Evolutionary conservation across 306 rosid species (phyloP).

Genomic region (Citrullus amarus): DNA sequence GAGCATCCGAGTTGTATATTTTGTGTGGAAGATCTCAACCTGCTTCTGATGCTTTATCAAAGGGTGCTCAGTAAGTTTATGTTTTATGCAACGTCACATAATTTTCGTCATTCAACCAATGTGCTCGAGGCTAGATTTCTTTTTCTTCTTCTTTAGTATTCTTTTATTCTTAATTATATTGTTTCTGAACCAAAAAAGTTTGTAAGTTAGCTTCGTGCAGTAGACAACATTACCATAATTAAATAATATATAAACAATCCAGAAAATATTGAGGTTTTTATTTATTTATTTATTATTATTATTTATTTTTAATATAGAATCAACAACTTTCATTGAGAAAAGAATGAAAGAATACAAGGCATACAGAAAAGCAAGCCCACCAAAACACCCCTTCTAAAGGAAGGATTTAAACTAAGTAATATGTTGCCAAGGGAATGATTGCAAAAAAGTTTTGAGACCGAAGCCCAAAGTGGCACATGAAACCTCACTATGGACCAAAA

Average conservation of each 20-base stretch:
- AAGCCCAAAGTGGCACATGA: too few species aligned
- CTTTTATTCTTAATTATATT: not conserved
- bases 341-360: too few species aligned
- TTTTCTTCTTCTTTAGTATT: not conserved
- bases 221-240: not conserved
- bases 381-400: too few species aligned
- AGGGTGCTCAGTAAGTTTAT: slow-evolving; percentile 71
- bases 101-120: not conserved
- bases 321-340: too few species aligned
- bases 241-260: not conserved
- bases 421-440: too few species aligned
- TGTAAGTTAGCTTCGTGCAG: not conserved
- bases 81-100: not conserved
- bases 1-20: slow-evolving; percentile 68
- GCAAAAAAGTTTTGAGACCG: too few species aligned
- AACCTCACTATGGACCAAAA: too few species aligned
- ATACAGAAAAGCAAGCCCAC: too few species aligned
- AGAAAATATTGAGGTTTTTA: not conserved
- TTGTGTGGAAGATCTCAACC: slow-evolving; percentile 87
- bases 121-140: not conserved
- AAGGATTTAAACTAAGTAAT: too few species aligned
- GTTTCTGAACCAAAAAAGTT: not conserved
- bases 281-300: too few species aligned
- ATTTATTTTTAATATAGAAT: too few species aligned
- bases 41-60: slow-evolving; percentile 88